phyloP scores from a whole-genome alignment of 768 basidiomycete species.

The Udeniomyces megalosporus region DNA sequence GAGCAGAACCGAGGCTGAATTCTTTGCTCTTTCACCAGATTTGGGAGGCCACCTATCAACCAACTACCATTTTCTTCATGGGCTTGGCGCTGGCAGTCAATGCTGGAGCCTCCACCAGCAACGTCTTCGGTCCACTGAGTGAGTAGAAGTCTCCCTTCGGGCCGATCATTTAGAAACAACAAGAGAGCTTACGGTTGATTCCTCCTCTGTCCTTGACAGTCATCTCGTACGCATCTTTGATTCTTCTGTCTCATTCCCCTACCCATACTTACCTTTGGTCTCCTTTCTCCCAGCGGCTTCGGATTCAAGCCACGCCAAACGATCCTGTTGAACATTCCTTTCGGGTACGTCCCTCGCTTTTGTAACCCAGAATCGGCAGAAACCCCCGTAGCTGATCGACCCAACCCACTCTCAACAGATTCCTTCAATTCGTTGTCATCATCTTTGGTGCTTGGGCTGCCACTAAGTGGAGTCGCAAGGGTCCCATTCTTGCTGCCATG shows the following conservation, averaged over 20 bases:
- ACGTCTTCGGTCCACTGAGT: slow-evolving; percentile 28
- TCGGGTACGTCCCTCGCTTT: slow-evolving; percentile 28
- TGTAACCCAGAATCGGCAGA: not conserved
- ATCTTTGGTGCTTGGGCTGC: slow-evolving; percentile 12
- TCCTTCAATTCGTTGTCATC: slow-evolving; percentile 34
- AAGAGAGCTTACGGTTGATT: no score
- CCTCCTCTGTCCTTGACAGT: not conserved
- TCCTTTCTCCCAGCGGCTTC: slow-evolving; percentile 35
- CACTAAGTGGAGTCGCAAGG: slow-evolving; percentile 33
- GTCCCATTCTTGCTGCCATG: slow-evolving; percentile 33
- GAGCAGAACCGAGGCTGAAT: no score
- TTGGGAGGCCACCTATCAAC: slow-evolving; percentile 14
- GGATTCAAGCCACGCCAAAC: slow-evolving; percentile 34
- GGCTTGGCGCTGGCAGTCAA: slow-evolving; percentile 13
- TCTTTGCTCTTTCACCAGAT: no score
- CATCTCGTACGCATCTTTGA: no score
- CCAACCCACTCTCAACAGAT: slow-evolving; percentile 15
- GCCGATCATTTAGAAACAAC: no score
- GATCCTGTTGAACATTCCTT: slow-evolving; percentile 36
- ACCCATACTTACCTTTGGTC: slow-evolving; percentile 30
- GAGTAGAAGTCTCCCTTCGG: not conserved
- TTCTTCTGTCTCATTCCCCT: not conserved
- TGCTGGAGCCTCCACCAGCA: slow-evolving; percentile 11
- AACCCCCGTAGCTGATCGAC: not conserved
- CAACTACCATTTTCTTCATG: slow-evolving; percentile 17